These are phyloP conservation scores for Kockiozyma suomiensis DNA, from an alignment of 805 yeast genomes.

Conservation along the genomic window DNA sequence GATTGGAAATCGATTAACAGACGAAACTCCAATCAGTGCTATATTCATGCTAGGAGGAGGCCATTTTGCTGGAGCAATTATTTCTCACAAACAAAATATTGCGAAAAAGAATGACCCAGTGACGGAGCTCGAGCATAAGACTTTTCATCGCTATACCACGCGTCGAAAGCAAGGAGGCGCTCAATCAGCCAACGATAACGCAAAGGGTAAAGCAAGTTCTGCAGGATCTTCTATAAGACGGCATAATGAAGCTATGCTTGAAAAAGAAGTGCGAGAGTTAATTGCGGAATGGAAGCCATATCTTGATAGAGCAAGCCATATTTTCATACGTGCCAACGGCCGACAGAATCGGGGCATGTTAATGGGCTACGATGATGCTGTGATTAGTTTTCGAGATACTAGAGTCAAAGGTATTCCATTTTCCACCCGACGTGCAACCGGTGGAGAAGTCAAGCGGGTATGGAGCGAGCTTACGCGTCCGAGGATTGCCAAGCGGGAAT, in stretches of 20 bases:
- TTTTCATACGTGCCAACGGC: conserved; percentile 83
- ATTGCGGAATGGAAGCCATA: conserved; percentile 65
- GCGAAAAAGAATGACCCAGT: conserved; percentile 63
- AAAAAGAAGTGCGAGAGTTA: conserved; percentile 73
- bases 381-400: conserved; percentile 57
- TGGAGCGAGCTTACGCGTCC: conserved; percentile 79
- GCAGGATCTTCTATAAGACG: conserved; percentile 92
- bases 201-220: conserved; percentile 92
- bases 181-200: conserved; percentile 88
- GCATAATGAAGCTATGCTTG: conserved; percentile 82
- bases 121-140: conserved; percentile 69
- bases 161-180: conserved; percentile 98
- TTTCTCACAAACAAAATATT: conserved; percentile 65
- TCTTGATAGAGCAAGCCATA: conserved; percentile 62
- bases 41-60: conserved; percentile 96
- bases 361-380: conserved; percentile 62
- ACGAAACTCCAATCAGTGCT: conserved; percentile 46
- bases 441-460: conserved; percentile 74
- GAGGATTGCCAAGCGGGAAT: conserved; percentile 57
- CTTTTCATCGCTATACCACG: conserved; percentile 93
- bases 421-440: conserved; percentile 85
- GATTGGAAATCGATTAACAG: background rate
- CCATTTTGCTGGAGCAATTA: conserved; percentile 94
- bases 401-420: conserved; percentile 79
- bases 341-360: conserved; percentile 63